Conservation (phyloP, 1,139 yeast genomes). For the Hyphopichia wangnamkhiaoensis region DNA sequence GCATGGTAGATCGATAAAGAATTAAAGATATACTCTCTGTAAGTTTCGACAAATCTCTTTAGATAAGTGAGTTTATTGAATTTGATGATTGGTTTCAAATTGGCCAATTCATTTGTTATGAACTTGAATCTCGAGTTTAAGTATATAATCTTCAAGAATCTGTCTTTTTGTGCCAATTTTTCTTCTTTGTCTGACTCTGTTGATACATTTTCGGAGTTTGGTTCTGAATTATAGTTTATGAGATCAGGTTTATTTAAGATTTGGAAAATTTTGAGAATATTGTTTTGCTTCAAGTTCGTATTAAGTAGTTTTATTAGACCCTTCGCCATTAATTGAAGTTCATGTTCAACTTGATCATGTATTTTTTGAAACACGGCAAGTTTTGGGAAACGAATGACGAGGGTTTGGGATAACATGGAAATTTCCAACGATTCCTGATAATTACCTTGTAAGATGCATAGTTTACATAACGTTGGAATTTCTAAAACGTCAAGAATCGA, state of each 20-base stretch:
- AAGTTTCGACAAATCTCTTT: conserved; percentile 77
- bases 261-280: conserved; percentile 74
- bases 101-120: conserved; percentile 58
- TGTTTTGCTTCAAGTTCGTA: conserved; percentile 76
- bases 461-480: conserved; percentile 75
- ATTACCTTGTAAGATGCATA: conserved; percentile 85
- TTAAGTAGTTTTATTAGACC: conserved; percentile 69
- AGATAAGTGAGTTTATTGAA: conserved; percentile 63
- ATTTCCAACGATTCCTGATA: conserved; percentile 88
- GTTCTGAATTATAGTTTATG: conserved; percentile 13
- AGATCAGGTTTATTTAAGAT: conserved; percentile 66
- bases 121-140: conserved; percentile 61
- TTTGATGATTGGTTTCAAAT: conserved; percentile 54
- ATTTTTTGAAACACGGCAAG: conserved; percentile 57
- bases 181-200: conserved; percentile 5
- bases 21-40: conserved; percentile 78
- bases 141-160: conserved; percentile 46
- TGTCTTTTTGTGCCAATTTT: conserved; percentile 17
- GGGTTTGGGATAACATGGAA: conserved; percentile 66
- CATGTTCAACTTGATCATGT: conserved; percentile 53
- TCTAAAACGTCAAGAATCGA: conserved; percentile 77
- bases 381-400: conserved; percentile 68
- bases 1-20: conserved; percentile 68
- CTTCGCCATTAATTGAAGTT: conserved; percentile 62
- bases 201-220: conserved; percentile 9